Evolutionary conservation across 305 asterid genomes (phyloP), one percentile per base, ranked within the genome.

Genomic region (Rubia peregrina): DNA sequence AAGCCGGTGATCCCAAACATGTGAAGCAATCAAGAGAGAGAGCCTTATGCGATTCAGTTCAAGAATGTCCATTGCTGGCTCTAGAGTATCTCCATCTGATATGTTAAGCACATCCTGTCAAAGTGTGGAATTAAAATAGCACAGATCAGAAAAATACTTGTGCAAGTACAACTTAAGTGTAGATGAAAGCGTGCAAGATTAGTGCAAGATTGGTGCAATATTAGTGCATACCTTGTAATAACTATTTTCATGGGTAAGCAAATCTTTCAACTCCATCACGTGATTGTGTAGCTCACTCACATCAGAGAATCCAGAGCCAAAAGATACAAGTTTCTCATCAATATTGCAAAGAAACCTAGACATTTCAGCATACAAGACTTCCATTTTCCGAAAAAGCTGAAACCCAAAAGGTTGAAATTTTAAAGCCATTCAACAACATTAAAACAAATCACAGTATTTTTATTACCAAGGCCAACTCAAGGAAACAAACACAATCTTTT

Each of bases 41-140:
- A 84, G 96, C 65, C 93, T 84, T 85, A 88, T 61, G 22, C 83
- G 90, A 80, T 94, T 94, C 26, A 91, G 84, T 78, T 88, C 96
- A 68, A 89, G 92, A 77, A 91, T 87, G 82, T 91, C 95, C 26
- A 82, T 1, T 70, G 81, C 70, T 17, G 75, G 71, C 78, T 68
- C 85, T 69, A 67, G 70, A 65, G 49, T 55, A 67, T 79, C 84
- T 67, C 71, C 65, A 55, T 75, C 84, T 61, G 80, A 71, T 14
- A 77, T 69, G 57, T 69, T 83, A 74, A 88, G 96, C 76, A 83
- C 68, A 71, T 77, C 88, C 96, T 91, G 75, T 67, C 69, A 63
- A 68, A 64, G 74, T n/a, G 76, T 22, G 46, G 42, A 74, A 75
- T 66, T 10, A 75, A 48, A 77, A 48, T 65, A 69, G 24, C 61